Evolutionary conservation across 2,329 filamentous ascomycete species (phyloP), one percentile per base, ranked within the genome.

Genomic region (Aspergillus versicolor): DNA sequence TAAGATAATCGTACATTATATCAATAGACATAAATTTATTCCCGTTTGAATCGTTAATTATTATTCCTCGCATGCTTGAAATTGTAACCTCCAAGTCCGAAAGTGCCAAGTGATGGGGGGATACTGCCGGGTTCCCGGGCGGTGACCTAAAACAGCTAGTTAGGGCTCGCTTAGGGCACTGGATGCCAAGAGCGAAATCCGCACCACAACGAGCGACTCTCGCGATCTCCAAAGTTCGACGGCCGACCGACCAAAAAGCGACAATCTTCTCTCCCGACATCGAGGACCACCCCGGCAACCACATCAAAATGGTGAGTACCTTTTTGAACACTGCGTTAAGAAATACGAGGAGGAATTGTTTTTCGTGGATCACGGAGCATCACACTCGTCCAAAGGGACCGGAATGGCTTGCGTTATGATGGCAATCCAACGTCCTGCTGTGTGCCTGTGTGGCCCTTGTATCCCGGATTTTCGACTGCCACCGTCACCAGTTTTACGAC

Each of bases 301-400:
- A 66, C 69, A 69, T 73, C 75, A 77, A 77, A 74, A 77, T 77
- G 75, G 75, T 77, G 74, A 76, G 75, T 76, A 54, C 55, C 51
- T 56, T 47, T 57, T 57, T 32, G 41, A 49, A 57, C 57, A 52
- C 37, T 54, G 45, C 42, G 47, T 59, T 53, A 38, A 52, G 37
- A 45, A 54, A 34, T 45, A 30, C 37, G 45, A 45, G 51, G 52
- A 48, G 40, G 51, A 50, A 45, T 19, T 34, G 22, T 22, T 27
- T 13, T 45, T 24, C 7, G 7, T 24, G 24, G 24, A 24, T 6
- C 19, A 27, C 30, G 22, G 41, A 54, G 22, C 42, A 30, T 27
- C 22, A 34, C 43, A 42, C 51, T 41, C 42, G 51, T 30, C 21
- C n/a, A 46, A 42, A 49, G 30, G 43, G 44, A 53, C 45, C 52